A percentile compares a stretch with the other conserved stretches of the same genome.
Evolutionary conservation across 352 stramenopile species (phyloP).

Genomic region (Pythium diclinum): DNA sequence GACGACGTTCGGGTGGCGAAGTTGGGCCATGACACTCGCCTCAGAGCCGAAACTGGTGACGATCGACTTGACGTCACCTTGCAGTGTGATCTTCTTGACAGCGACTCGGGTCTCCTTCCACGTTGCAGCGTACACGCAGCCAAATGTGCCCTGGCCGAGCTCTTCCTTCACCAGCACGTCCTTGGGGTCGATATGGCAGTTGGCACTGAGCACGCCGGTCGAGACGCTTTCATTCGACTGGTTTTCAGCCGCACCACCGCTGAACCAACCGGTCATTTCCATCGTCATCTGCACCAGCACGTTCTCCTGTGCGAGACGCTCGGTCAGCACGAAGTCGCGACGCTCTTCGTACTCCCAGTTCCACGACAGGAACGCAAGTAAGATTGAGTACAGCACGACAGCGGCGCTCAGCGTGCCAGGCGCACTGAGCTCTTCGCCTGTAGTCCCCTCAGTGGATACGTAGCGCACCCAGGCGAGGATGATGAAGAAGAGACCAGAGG

Average conservation of each 20-base stretch:
- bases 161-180: slow-evolving; percentile 80
- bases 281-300: slow-evolving; percentile 88
- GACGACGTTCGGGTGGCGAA: slow-evolving; percentile 81
- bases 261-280: slow-evolving; percentile 88
- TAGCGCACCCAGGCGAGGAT: slow-evolving; percentile 72
- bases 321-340: slow-evolving; percentile 78
- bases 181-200: slow-evolving; percentile 82
- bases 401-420: slow-evolving; percentile 70
- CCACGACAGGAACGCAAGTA: slow-evolving; percentile 78
- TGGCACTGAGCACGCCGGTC: slow-evolving; percentile 65
- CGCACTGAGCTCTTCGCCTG: slow-evolving; percentile 47
- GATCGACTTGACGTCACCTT: slow-evolving; percentile 77
- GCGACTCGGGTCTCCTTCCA: slow-evolving; percentile 84
- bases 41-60: slow-evolving; percentile 81
- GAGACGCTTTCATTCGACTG: slow-evolving; percentile 43
- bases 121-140: slow-evolving; percentile 65
- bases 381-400: slow-evolving; percentile 72
- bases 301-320: slow-evolving; percentile 81
- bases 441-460: slow-evolving; percentile 8
- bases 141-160: slow-evolving; percentile 73
- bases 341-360: slow-evolving; percentile 89
- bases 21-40: slow-evolving; percentile 79
- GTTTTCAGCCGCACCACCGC: slow-evolving; percentile 56
- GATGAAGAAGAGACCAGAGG: slow-evolving; percentile 74
- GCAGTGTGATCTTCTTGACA: slow-evolving; percentile 83